Evolutionary conservation across 2,329 filamentous ascomycete genomes (phyloP), one percentile per base, ranked within the genome.

Genomic region (Aureobasidium leucospermi): DNA sequence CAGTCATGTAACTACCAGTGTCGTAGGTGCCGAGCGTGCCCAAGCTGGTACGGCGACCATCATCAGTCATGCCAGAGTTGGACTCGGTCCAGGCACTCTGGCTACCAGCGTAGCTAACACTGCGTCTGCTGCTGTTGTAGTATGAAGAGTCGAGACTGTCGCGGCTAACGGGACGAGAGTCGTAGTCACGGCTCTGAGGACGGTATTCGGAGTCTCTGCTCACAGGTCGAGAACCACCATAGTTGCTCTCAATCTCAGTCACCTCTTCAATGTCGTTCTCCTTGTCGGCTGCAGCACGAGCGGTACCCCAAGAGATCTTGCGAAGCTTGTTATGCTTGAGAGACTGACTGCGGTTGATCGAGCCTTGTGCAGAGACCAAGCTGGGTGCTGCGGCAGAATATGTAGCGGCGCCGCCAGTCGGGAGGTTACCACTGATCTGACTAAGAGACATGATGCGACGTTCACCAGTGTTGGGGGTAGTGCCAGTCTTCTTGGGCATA

Each of bases 391-490:
- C 53, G 3, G 66, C 53, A 13, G 64, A 53, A 61, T 69, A 75
- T 6, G 69, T 70, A 75, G 76, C 60, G 23, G 61, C 48, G 29
- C 53, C 70, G 38, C 75, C 73, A 43, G 73, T 76, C 6, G 85
- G 78, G 36, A 83, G 78, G 68, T 94, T 93, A 70, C 87, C 86
- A 58, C 85, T 89, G 66, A 97, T 95, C 74, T 96, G 90, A 70
- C 88, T 95, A 38, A 97, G 83, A 53, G 90, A 96, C 61, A 95
- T 82, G 67, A 97, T 96, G 51, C 94, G 85, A 42, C 93, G 83
- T 62, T 75, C 76, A 15, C 72, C 71, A 34, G 60, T 66, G 59
- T 69, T 70, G 4, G 68, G 67, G 29, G 71, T 67, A 16, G 68
- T 66, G n/a, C 71, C 70, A 60, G 73, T 75, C 51, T 75, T 72